These are phyloP conservation scores for Populus euphratica DNA, from an alignment of 345 rosid genomes.

Conservation along the genomic window DNA sequence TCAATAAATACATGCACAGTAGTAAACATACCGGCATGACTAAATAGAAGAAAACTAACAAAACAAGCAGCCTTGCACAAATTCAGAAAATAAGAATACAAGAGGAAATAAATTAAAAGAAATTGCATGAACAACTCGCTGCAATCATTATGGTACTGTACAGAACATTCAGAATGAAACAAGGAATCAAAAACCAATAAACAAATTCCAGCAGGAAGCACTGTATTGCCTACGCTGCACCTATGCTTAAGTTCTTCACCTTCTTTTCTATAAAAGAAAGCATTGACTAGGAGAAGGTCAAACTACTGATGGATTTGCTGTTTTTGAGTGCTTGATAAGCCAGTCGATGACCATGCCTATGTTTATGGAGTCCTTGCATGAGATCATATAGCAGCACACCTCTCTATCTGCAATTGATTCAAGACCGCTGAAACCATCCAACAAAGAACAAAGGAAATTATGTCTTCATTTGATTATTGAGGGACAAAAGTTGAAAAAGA, in stretches of 20 bases:
- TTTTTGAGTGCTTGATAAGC: conserved; percentile 93
- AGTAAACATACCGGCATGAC: neutral
- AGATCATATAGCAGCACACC: conserved; percentile 96
- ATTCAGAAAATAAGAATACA: neutral
- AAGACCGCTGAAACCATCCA: conserved; percentile 59
- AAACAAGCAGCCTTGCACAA: neutral
- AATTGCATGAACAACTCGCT: neutral
- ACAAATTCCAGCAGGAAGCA: neutral
- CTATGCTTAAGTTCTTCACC: neutral
- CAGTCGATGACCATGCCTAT: conserved; percentile 86
- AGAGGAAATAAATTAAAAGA: neutral
- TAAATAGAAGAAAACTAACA: neutral
- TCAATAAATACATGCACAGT: neutral
- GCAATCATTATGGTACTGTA: conserved; percentile 6
- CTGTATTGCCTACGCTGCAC: neutral
- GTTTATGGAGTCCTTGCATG: conserved; percentile 91
- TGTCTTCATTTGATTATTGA: neutral
- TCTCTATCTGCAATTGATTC: conserved; percentile 73
- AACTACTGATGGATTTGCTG: conserved; percentile 9
- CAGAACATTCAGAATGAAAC: neutral
- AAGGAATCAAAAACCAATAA: neutral
- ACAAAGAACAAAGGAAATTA: neutral
- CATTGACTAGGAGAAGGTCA: neutral
- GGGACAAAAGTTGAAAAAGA: neutral
- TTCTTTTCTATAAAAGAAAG: neutral